phyloP scores from a whole-genome alignment of 495 filamentous ascomycete genomes.

The Hypoxylon perforatum region DNA sequence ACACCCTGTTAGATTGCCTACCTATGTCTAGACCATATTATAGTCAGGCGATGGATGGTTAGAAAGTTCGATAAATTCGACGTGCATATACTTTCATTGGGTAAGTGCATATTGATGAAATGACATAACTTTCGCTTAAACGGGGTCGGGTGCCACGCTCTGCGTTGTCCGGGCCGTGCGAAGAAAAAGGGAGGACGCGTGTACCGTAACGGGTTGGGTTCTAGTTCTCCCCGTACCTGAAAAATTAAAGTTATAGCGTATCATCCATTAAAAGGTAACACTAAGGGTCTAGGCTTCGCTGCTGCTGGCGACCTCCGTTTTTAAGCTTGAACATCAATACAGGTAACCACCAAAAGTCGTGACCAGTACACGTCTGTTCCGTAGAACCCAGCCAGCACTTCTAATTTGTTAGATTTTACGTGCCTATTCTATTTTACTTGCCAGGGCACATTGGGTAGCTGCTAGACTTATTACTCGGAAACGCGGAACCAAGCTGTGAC shows the following conservation, averaged over 20 bases:
- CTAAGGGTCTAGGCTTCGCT: constrained; percentile 9
- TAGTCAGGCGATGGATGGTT: neutral
- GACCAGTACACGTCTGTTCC: no score
- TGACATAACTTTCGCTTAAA: constrained; percentile 7
- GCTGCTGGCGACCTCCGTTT: constrained; percentile 1
- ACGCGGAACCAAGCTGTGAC: neutral
- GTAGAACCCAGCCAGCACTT: no score
- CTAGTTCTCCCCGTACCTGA: constrained; percentile 9
- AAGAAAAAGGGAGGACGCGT: constrained; percentile 19
- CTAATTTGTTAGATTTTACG: no score
- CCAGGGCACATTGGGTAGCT: no score
- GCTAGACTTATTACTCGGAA: neutral
- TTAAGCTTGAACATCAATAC: no score
- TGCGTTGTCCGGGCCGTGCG: constrained; percentile 14
- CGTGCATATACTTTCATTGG: neutral
- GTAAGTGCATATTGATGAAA: neutral
- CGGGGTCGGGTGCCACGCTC: constrained; percentile 18
- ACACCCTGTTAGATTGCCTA: no score
- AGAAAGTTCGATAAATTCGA: neutral
- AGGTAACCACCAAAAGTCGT: no score
- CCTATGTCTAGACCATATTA: no score
- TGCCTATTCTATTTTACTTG: no score
- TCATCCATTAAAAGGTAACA: constrained; percentile 30
- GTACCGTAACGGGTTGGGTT: constrained; percentile 3
- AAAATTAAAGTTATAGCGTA: constrained; percentile 41